These are phyloP conservation scores for Pyricularia grisea DNA, from an alignment of 2,329 filamentous ascomycete genomes.

Conservation along the genomic window DNA sequence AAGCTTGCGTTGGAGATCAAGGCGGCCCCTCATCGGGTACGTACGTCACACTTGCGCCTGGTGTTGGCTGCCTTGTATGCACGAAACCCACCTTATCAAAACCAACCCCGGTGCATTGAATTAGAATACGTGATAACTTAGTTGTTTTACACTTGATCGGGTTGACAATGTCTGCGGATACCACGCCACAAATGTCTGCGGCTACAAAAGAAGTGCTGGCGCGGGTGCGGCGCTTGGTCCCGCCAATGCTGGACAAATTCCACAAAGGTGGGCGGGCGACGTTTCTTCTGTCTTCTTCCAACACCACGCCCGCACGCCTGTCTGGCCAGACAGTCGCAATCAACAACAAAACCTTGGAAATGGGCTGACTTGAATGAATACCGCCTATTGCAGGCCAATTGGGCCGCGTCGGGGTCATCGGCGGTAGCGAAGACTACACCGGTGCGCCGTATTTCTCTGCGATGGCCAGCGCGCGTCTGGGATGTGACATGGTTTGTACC, in stretches of 20 bases:
- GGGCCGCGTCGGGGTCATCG: conserved; percentile 86
- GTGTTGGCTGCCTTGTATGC: not conserved
- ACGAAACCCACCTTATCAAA: not conserved
- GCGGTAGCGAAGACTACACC: conserved; percentile 92
- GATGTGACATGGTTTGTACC: conserved; percentile 70
- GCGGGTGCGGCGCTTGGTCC: conserved; percentile 82
- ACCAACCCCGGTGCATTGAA: not conserved
- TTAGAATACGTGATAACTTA: not conserved
- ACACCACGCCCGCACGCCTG: not conserved
- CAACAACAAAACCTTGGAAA: not conserved
- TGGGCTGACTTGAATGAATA: not conserved
- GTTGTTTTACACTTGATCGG: not conserved
- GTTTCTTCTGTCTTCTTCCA: not conserved
- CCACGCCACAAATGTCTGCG: conserved; percentile 46
- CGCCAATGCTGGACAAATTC: conserved; percentile 89
- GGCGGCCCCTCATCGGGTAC: not conserved
- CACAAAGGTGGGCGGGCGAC: conserved; percentile 65
- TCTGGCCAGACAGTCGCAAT: not conserved
- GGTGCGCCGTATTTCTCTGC: conserved; percentile 97
- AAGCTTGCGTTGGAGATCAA: not conserved
- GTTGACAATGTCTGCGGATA: conserved; percentile 10
- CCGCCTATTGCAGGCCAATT: conserved; percentile 60
- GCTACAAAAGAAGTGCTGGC: conserved; percentile 65
- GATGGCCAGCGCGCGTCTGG: conserved; percentile 86
- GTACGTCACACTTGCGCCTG: not conserved